These are phyloP conservation scores for Nicotiana otophora DNA, from an alignment of 257 asterid species.

Conservation along the genomic window DNA sequence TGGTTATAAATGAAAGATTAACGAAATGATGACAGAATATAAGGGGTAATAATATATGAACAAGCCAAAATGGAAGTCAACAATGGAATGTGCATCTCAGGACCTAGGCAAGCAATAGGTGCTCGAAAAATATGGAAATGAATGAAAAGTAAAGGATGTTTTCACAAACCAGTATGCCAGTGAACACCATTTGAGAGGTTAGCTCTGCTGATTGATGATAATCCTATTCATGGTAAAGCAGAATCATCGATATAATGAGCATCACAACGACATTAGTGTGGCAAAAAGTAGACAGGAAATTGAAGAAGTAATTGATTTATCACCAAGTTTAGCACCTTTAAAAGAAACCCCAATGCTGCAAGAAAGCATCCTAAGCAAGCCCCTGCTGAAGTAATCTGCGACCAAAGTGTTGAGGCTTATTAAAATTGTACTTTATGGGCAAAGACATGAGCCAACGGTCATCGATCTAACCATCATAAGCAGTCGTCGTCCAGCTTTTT, in stretches of 20 bases:
- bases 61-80: background rate
- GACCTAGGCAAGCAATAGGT: background rate
- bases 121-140: background rate
- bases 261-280: background rate
- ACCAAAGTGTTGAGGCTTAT: background rate
- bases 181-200: conserved; percentile 1
- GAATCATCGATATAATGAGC: background rate
- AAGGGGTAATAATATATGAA: background rate
- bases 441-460: background rate
- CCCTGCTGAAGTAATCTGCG: conserved; percentile 28
- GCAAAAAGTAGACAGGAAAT: background rate
- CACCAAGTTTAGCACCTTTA: conserved; percentile 19
- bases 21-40: background rate
- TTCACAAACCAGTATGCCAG: conserved; percentile 19
- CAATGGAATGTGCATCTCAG: background rate
- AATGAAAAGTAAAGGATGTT: background rate
- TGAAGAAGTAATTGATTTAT: background rate
- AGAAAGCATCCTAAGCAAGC: conserved; percentile 31
- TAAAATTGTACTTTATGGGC: background rate
- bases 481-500: conserved; percentile 28
- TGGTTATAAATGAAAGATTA: conserved; percentile 8
- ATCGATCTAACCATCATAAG: conserved; percentile 24
- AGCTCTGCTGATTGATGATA: background rate
- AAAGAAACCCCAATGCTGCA: conserved; percentile 22
- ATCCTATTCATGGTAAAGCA: conserved; percentile 4